Conservation (phyloP, 352 stramenopile genomes). For the Phytophthora colocasiae region DNA sequence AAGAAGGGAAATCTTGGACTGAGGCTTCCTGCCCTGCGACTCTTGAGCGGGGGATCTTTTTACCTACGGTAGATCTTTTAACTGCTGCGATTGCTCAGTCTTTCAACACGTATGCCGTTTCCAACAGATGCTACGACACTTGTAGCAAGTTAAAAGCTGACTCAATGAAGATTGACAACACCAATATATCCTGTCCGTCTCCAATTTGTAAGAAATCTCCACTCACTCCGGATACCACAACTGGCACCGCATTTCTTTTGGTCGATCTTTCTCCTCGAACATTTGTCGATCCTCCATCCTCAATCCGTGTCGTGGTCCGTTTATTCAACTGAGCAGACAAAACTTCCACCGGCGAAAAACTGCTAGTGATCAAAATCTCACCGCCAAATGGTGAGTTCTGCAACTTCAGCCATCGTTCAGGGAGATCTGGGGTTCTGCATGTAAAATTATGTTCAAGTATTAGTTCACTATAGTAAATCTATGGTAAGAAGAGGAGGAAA, state of each 20-base stretch:
- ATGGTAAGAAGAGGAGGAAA: neutral
- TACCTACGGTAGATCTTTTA: too few species aligned
- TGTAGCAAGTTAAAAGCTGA: slow-evolving; percentile 44
- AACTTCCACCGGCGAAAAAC: slow-evolving; percentile 33
- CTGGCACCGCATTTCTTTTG: slow-evolving; percentile 1
- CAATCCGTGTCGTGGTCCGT: neutral
- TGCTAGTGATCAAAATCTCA: slow-evolving; percentile 68
- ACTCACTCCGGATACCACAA: slow-evolving; percentile 32
- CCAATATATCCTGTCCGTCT: slow-evolving; percentile 56
- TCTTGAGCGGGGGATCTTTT: too few species aligned
- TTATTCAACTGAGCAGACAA: neutral
- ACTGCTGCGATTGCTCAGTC: too few species aligned
- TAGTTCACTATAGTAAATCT: neutral
- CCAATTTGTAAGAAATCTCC: slow-evolving; percentile 68
- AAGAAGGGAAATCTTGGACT: too few species aligned
- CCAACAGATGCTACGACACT: slow-evolving; percentile 21
- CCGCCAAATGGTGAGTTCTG: slow-evolving; percentile 76
- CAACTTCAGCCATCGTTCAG: slow-evolving; percentile 76
- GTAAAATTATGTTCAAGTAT: slow-evolving; percentile 3
- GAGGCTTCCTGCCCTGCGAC: too few species aligned
- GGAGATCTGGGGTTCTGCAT: slow-evolving; percentile 72
- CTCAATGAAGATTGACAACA: slow-evolving; percentile 68
- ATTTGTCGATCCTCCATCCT: neutral
- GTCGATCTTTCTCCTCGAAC: neutral
- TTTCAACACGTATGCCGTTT: too few species aligned